Percentiles rank a stretch among this genome's conserved stretches.
Conservation (phyloP, 148 eudicot species). For the Mesembryanthemum crystallinum region DNA sequence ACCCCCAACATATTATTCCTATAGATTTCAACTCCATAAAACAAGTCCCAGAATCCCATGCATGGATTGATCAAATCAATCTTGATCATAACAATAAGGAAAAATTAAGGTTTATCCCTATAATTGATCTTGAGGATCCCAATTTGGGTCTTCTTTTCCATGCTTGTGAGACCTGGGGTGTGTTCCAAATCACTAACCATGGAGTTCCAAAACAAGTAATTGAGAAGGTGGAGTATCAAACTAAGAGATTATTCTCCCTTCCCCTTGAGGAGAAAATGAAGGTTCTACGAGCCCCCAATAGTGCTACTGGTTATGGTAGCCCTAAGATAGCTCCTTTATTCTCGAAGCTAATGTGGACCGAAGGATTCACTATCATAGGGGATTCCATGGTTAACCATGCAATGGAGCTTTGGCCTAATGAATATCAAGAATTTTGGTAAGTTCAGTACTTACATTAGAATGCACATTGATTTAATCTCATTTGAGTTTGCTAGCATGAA, state of each 20-base stretch:
- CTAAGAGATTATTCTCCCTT: slow-evolving; percentile 42
- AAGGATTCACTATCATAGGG: slow-evolving; percentile 70
- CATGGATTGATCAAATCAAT: slow-evolving; percentile 30
- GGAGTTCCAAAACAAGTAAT: slow-evolving; percentile 37
- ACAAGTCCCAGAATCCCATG: slow-evolving; percentile 50
- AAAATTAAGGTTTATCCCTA: slow-evolving; percentile 21
- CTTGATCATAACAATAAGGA: neutral
- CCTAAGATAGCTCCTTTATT: slow-evolving; percentile 52
- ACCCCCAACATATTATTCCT: slow-evolving; percentile 10
- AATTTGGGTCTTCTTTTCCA: slow-evolving; percentile 30
- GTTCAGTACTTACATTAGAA: slow-evolving; percentile 9
- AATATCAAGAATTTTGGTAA: slow-evolving; percentile 57
- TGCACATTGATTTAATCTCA: neutral
- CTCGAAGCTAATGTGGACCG: slow-evolving; percentile 61
- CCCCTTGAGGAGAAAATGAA: slow-evolving; percentile 42
- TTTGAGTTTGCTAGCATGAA: too few species aligned
- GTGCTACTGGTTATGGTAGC: slow-evolving; percentile 54
- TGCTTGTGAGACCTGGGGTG: slow-evolving; percentile 58
- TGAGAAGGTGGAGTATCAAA: slow-evolving; percentile 37
- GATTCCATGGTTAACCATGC: slow-evolving; percentile 50
- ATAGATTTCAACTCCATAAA: slow-evolving; percentile 22
- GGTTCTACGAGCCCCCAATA: slow-evolving; percentile 41
- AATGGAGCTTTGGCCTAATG: slow-evolving; percentile 55
- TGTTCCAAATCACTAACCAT: slow-evolving; percentile 56
- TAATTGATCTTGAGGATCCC: slow-evolving; percentile 42